A percentile compares a stretch with the other conserved stretches of the same genome.
phyloP scores from a whole-genome alignment of 139 green algal genomes.

The Monoraphidium neglectum region DNA sequence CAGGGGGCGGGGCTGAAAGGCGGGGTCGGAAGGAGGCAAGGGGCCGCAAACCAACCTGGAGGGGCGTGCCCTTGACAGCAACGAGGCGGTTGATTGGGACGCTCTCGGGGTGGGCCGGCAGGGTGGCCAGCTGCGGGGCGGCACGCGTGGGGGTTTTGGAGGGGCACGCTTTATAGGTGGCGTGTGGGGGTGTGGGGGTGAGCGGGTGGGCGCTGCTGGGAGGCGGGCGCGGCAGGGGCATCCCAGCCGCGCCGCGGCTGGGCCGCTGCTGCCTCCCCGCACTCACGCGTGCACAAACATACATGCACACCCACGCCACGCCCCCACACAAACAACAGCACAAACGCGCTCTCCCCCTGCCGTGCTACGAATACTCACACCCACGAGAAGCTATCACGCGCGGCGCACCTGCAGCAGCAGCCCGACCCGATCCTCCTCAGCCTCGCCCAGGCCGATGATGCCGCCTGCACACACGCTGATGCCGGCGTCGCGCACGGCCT shows the following conservation, averaged over 20 bases:
- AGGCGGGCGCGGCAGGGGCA: too few relatives aligned
- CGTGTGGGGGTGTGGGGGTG: too few relatives aligned
- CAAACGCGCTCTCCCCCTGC: too few relatives aligned
- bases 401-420: slow-evolving; percentile 75
- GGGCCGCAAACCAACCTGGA: slow-evolving; percentile 58
- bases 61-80: slow-evolving; percentile 89
- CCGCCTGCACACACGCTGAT: slow-evolving; percentile 96
- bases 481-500: slow-evolving; percentile 87
- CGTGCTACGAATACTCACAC: neutral
- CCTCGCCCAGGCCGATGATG: slow-evolving; percentile 94
- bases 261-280: too few relatives aligned
- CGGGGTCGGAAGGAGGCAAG: slow-evolving; percentile 1
- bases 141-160: neutral
- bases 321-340: too few relatives aligned
- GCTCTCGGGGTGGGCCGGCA: slow-evolving; percentile 95
- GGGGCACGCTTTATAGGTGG: too few relatives aligned
- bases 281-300: too few relatives aligned
- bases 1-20: too few relatives aligned
- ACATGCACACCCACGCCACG: too few relatives aligned
- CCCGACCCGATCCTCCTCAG: slow-evolving; percentile 76
- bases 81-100: slow-evolving; percentile 98
- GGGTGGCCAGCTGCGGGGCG: slow-evolving; percentile 83
- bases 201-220: too few relatives aligned
- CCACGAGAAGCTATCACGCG: neutral
- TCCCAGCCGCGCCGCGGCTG: too few relatives aligned